phyloP scores from a whole-genome alignment of 2,329 filamentous ascomycete species.

The Elsinoe ampelina region DNA sequence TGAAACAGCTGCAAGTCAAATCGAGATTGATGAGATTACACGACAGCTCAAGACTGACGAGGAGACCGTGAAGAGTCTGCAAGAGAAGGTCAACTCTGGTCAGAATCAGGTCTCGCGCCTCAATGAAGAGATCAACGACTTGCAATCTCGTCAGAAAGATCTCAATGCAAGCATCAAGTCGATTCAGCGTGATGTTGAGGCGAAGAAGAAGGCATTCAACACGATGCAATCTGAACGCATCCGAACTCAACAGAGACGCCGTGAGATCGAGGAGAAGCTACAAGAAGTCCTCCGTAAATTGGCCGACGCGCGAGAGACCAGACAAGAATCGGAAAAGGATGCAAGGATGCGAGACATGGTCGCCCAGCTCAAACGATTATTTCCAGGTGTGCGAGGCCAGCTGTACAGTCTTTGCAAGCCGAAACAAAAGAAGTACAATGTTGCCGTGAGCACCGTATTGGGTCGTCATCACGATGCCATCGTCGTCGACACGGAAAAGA shows the following conservation, averaged over 20 bases:
- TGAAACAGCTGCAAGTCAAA: slow-evolving; percentile 69
- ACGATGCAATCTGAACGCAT: slow-evolving; percentile 74
- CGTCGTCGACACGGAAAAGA: slow-evolving; percentile 90
- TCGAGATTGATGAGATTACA: slow-evolving; percentile 74
- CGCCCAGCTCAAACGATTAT: slow-evolving; percentile 77
- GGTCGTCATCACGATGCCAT: slow-evolving; percentile 91
- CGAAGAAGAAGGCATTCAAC: slow-evolving; percentile 87
- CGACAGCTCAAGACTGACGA: slow-evolving; percentile 87
- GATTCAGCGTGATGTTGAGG: slow-evolving; percentile 66
- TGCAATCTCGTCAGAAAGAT: slow-evolving; percentile 58
- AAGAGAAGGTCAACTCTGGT: slow-evolving; percentile 73
- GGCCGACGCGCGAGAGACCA: slow-evolving; percentile 75
- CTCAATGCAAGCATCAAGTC: slow-evolving; percentile 56
- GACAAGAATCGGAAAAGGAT: slow-evolving; percentile 78
- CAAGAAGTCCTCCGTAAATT: slow-evolving; percentile 71
- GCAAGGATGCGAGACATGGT: slow-evolving; percentile 72
- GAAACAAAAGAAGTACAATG: slow-evolving; percentile 93
- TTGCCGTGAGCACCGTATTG: slow-evolving; percentile 84
- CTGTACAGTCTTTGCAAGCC: slow-evolving; percentile 88
- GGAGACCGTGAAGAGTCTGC: slow-evolving; percentile 80
- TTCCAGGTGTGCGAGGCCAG: slow-evolving; percentile 81
- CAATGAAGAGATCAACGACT: slow-evolving; percentile 58
- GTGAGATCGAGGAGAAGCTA: slow-evolving; percentile 86
- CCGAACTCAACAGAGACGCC: slow-evolving; percentile 69
- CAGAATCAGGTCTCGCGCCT: slow-evolving; percentile 66